Evolutionary conservation across 768 basidiomycete species (phyloP), one percentile per base, ranked within the genome.

Genomic region (Phlebiopsis gigantea): DNA sequence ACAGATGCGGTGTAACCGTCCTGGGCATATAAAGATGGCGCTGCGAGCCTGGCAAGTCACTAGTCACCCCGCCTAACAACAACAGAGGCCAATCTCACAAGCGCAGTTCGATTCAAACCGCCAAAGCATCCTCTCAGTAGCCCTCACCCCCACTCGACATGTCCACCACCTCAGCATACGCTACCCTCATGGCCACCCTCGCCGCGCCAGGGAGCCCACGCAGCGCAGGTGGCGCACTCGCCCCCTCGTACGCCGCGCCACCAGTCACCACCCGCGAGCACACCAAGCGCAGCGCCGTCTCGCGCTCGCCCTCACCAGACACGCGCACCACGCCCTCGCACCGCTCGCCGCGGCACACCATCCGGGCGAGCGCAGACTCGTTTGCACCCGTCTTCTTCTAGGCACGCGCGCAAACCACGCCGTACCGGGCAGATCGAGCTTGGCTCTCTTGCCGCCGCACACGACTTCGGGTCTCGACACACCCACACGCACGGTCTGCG

Each of bases 351-450:
- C 63, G 65, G 46, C 62, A 49, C 56, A 43, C 39, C 28, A 67
- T 67, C 47, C 54, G 61, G 44, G 41, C 61, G 41, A 65, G 56
- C 57, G 66, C 66, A 12, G 58, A 63, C 31, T 25, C 57, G 28
- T 57, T 57, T 52, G 61, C 53, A 9, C 61, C 66, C 24, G 66
- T 67, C 31, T 67, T 67, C 59, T 65, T 67, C 63, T 65, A 50
- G 57, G 39, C 58, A 39, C 21, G 10, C 30, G 30, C 48, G 28
- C 28, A 10, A 22, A 12, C 28, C 25, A 49, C 6, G 46, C 17
- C 46, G 22, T 26, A 9, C 46, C 22, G 14, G 4, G 46, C n/a
- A n/a, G 48, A 49, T 49, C 10, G 48, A 31, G 48, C 48, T 26
- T 46, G n/a, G 3, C 34, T 53, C 51, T 53, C 34, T 26, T 21